Percentiles rank a stretch among this genome's conserved stretches.
These are phyloP conservation scores for Zizania palustris DNA, from an alignment of 202 grass and related monocot species.

Conservation along the genomic window DNA sequence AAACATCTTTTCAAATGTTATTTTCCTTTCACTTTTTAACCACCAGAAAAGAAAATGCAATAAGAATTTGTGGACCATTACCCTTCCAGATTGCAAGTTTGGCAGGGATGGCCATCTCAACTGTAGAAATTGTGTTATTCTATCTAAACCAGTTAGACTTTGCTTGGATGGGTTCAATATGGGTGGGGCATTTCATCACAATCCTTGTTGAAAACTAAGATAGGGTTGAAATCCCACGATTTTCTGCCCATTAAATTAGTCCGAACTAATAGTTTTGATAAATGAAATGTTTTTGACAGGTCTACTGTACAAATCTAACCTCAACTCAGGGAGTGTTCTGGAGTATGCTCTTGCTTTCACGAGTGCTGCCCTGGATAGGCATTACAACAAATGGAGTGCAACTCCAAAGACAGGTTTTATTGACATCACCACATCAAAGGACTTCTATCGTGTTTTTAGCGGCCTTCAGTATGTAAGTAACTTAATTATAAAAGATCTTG, in stretches of 20 bases:
- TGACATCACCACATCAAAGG: slow-evolving; percentile 95
- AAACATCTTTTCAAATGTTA: slow-evolving; percentile 5
- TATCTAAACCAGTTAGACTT: slow-evolving; percentile 33
- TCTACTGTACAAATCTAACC: slow-evolving; percentile 84
- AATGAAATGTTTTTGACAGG: slow-evolving; percentile 48
- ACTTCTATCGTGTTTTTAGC: slow-evolving; percentile 96
- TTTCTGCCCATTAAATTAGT: background rate
- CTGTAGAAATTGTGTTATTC: slow-evolving; percentile 5
- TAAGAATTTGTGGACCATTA: slow-evolving; percentile 16
- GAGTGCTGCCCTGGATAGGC: slow-evolving; percentile 92
- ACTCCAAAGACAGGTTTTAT: slow-evolving; percentile 97
- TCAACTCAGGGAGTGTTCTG: slow-evolving; percentile 83
- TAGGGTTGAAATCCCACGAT: slow-evolving; percentile 16
- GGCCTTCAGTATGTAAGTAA: slow-evolving; percentile 98
- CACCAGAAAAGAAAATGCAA: background rate
- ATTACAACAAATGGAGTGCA: slow-evolving; percentile 99
- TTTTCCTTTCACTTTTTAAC: background rate
- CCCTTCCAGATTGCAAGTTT: slow-evolving; percentile 26
- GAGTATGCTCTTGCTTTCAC: slow-evolving; percentile 99
- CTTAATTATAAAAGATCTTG: slow-evolving; percentile 14
- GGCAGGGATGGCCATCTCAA: slow-evolving; percentile 1
- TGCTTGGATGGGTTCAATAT: slow-evolving; percentile 12
- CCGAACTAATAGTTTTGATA: slow-evolving; percentile 31
- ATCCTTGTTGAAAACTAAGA: slow-evolving; percentile 33
- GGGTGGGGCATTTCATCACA: slow-evolving; percentile 17